Conservation (phyloP, 257 asterid species). For the Solanum tarijense region DNA sequence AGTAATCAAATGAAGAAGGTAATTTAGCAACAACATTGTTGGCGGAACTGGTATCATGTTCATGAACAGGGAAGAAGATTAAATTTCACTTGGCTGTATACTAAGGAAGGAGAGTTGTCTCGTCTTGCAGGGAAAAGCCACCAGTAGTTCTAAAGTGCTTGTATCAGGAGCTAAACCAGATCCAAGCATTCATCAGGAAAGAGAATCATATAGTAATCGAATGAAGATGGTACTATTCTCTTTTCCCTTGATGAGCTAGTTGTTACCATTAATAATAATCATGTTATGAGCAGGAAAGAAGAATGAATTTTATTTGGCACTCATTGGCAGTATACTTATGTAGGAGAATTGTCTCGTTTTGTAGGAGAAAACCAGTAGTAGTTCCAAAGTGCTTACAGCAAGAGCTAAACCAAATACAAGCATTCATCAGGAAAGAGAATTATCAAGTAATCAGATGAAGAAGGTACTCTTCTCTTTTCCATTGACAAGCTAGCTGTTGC, state of each 20-base stretch:
- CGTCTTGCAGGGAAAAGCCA: constrained; percentile 38
- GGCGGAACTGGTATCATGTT: neutral
- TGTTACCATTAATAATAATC: neutral
- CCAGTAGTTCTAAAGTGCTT: constrained; percentile 16
- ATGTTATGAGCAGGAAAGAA: neutral
- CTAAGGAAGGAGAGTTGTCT: neutral
- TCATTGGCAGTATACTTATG: neutral
- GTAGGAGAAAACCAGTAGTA: constrained; percentile 42
- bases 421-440: constrained; percentile 15
- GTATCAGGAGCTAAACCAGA: constrained; percentile 18
- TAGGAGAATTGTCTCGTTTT: neutral
- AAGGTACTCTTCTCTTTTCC: constrained; percentile 28
- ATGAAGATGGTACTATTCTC: constrained; percentile 32
- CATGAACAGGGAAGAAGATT: neutral
- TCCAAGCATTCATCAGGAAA: constrained; percentile 16
- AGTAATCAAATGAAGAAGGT: constrained; percentile 38
- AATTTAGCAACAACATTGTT: neutral
- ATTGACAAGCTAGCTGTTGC: neutral
- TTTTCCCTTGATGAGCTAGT: neutral
- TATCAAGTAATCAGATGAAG: constrained; percentile 21
- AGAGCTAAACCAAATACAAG: constrained; percentile 22
- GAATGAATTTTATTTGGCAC: neutral
- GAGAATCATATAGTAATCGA: constrained; percentile 12
- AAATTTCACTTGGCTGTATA: neutral
- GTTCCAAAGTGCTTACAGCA: constrained; percentile 12